Conservation (phyloP, 2,329 filamentous ascomycete species). For the Ceratocystis ficicola region DNA sequence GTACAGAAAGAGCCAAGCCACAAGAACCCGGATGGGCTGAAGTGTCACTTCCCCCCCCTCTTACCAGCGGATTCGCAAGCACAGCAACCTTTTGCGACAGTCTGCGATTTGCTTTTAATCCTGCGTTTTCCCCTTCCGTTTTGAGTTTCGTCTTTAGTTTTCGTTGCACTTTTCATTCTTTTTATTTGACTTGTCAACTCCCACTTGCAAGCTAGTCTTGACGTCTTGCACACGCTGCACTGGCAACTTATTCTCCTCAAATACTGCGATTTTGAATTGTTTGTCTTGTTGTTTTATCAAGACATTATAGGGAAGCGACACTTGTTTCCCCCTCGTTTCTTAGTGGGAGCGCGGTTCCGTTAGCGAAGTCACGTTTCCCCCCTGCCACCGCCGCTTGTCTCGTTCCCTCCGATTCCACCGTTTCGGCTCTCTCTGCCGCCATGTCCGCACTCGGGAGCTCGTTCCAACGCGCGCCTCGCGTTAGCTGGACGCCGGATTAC, state of each 20-base stretch:
- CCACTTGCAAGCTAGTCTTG: background rate
- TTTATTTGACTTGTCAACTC: background rate
- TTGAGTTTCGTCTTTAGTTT: background rate
- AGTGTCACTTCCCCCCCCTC: background rate
- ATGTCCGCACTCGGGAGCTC: background rate
- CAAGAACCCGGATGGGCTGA: slow-evolving; percentile 11
- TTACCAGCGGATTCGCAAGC: slow-evolving; percentile 1
- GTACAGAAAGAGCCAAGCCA: background rate
- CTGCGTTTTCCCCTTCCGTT: slow-evolving; percentile 13
- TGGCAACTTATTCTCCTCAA: background rate
- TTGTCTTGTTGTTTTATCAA: too few relatives aligned
- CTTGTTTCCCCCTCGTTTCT: background rate
- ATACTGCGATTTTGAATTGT: background rate
- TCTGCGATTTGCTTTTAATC: slow-evolving; percentile 11
- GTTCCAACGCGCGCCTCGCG: slow-evolving; percentile 36
- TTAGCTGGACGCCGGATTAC: slow-evolving; percentile 48
- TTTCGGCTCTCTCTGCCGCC: background rate
- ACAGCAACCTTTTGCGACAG: background rate
- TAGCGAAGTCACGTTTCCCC: background rate
- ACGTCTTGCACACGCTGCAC: background rate
- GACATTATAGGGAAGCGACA: too few relatives aligned
- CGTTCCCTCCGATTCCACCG: background rate
- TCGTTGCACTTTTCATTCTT: slow-evolving; percentile 2
- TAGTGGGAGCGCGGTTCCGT: slow-evolving; percentile 1
- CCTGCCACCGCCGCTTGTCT: background rate